Evolutionary conservation across 202 grass and related monocot genomes (phyloP), one percentile per base, ranked within the genome.

Genomic region (Panicum virgatum): DNA sequence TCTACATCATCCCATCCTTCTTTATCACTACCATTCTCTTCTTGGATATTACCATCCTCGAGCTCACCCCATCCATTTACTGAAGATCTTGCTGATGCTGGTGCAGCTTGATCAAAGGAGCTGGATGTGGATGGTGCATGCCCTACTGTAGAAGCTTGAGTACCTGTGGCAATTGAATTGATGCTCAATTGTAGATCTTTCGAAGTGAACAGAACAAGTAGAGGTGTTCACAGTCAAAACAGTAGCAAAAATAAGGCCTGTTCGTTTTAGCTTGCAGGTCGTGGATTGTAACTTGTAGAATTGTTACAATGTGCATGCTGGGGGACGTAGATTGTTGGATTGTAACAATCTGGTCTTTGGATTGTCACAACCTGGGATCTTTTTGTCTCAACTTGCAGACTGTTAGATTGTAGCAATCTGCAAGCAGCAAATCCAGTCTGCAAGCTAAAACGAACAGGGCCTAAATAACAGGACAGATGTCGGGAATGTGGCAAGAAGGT

Each of bases 1-100:
- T 99, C 96, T 52, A 99, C 77, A 89, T 96, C 93, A 69, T 96
- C 96, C 96, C 96, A 99, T 73, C 96, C 96, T 76, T 93, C 93
- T 67, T 96, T 93, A 66, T 99, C 93, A 12, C 78, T 89, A 73
- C 66, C 81, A 48, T 90, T 85, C 61, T 86, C 93, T 46, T 92
- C 91, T 34, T 80, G 87, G 38, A 82, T 51, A 85, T 89, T 88
- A 34, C 64, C 83, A 34, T 96, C 79, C 40, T 99, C 96, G 3
- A 89, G 70, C 71, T 99, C 96, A 78, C 85, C 96, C 96, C 93
- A 99, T 44, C 93, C 93, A 86, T 93, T 91, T 72, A 84, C 69
- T 15, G 96, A 94, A 57, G 88, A 88, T 42, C 87, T 90, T 27
- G 91, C 87, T 81, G 91, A 92, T 86, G 96, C 87, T 13, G 91